Evolutionary conservation across 2,329 filamentous ascomycete genomes (phyloP).

Genomic region (Cladosporium oxysporum): DNA sequence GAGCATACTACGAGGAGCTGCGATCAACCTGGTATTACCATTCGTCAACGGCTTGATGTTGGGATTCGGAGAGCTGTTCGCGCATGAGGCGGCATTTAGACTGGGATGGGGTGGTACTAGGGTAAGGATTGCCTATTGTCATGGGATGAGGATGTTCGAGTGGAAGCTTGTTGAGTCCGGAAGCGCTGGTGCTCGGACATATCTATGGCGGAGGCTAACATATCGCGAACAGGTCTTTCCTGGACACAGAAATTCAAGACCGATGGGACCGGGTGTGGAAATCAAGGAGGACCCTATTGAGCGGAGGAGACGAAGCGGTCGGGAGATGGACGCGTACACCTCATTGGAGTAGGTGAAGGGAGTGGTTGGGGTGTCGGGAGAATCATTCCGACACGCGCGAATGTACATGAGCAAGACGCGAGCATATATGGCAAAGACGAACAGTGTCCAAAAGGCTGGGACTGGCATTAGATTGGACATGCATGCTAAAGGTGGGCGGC

Average conservation of each 20-base stretch:
- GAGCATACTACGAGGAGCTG: slow-evolving; percentile 81
- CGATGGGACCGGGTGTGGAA: slow-evolving; percentile 82
- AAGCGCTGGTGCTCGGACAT: background rate
- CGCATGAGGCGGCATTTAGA: slow-evolving; percentile 90
- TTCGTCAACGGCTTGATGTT: slow-evolving; percentile 99
- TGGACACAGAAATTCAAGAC: slow-evolving; percentile 59
- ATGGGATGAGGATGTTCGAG: background rate
- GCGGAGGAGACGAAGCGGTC: slow-evolving; percentile 52
- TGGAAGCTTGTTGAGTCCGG: background rate
- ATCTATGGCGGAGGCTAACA: slow-evolving; percentile 12
- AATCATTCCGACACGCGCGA: background rate
- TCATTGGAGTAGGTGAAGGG: slow-evolving; percentile 61
- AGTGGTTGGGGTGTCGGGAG: background rate
- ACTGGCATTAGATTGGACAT: background rate
- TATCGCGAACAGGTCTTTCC: slow-evolving; percentile 55
- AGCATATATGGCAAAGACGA: background rate
- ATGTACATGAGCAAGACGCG: background rate
- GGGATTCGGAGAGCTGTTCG: slow-evolving; percentile 94
- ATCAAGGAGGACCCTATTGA: slow-evolving; percentile 67
- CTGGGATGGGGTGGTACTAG: slow-evolving; percentile 93
- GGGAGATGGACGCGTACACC: slow-evolving; percentile 65
- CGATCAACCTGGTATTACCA: slow-evolving; percentile 92
- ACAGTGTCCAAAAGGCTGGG: background rate
- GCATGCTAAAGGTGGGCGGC: background rate
- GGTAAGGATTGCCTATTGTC: slow-evolving; percentile 51